phyloP scores from a whole-genome alignment of 345 rosid species.

The Eucalyptus tenuipes region DNA sequence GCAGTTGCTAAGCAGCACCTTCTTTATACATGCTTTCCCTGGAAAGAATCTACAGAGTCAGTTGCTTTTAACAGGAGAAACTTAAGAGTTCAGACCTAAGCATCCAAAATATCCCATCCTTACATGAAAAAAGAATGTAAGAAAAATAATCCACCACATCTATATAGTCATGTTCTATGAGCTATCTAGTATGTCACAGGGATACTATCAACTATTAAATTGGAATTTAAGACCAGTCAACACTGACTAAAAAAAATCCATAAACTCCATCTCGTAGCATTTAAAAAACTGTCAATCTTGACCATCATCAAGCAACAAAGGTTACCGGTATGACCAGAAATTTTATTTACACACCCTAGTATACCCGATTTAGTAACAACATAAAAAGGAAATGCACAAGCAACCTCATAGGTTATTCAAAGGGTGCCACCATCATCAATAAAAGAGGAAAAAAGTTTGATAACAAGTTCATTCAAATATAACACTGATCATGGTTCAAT shows the following conservation, averaged over 20 bases:
- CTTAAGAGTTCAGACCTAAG: neutral
- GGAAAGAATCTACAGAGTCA: neutral
- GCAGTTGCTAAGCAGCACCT: conserved; percentile 92
- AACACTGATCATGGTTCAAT: neutral
- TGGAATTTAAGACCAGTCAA: neutral
- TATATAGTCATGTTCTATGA: neutral
- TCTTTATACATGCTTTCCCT: conserved; percentile 98
- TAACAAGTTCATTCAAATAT: neutral
- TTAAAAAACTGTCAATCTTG: neutral
- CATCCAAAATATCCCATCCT: neutral
- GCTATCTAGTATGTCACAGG: neutral
- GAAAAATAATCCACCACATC: neutral
- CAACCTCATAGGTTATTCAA: neutral
- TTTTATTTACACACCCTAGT: neutral
- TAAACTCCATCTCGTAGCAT: neutral
- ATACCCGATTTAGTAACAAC: neutral
- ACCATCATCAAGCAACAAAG: neutral
- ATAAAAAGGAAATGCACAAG: neutral
- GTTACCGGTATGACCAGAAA: neutral
- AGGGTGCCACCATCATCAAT: neutral
- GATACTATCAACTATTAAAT: neutral
- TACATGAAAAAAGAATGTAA: neutral
- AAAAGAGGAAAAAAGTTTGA: neutral
- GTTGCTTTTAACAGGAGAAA: neutral
- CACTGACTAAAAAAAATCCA: neutral